Evolutionary conservation across 1,284 basidiomycete species (phyloP).

Genomic region (Papiliotrema terrestris): DNA sequence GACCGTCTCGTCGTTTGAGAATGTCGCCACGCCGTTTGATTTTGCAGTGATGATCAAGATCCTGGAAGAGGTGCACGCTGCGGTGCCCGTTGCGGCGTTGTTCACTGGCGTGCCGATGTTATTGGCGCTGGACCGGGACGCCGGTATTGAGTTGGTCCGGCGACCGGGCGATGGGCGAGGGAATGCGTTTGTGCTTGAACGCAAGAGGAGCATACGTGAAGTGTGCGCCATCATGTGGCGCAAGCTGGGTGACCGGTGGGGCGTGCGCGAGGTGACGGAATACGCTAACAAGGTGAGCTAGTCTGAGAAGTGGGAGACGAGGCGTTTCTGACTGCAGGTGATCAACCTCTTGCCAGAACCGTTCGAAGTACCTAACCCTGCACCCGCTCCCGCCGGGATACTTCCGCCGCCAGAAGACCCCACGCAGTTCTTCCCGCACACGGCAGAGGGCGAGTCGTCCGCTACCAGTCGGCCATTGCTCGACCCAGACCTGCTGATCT

Average conservation of each 20-base stretch:
- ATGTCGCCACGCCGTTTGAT: constrained; percentile 62
- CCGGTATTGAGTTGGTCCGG: constrained; percentile 49
- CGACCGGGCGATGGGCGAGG: constrained; percentile 47
- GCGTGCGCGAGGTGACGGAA: constrained; percentile 56
- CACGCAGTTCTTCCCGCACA: constrained; percentile 32
- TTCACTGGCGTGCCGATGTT: constrained; percentile 82
- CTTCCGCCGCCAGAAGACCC: constrained; percentile 35
- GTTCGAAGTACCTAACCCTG: constrained; percentile 32
- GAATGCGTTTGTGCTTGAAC: constrained; percentile 38
- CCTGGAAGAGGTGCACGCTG: constrained; percentile 64
- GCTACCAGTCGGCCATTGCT: constrained; percentile 43
- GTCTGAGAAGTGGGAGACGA: neutral
- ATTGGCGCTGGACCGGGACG: constrained; percentile 64
- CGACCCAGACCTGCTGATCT: constrained; percentile 58
- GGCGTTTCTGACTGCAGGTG: constrained; percentile 16
- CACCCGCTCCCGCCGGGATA: constrained; percentile 9
- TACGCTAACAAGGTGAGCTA: constrained; percentile 59
- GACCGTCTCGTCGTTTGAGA: constrained; percentile 30
- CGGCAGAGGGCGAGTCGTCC: constrained; percentile 34
- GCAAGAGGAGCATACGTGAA: constrained; percentile 62
- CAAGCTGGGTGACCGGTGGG: constrained; percentile 69
- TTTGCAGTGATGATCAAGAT: constrained; percentile 71
- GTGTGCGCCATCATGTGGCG: constrained; percentile 65
- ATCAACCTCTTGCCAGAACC: constrained; percentile 36
- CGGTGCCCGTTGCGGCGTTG: constrained; percentile 68